Base-by-base conservation (phyloP, 1,139 yeast species). In the Debaryomyces robertsiae region DNA sequence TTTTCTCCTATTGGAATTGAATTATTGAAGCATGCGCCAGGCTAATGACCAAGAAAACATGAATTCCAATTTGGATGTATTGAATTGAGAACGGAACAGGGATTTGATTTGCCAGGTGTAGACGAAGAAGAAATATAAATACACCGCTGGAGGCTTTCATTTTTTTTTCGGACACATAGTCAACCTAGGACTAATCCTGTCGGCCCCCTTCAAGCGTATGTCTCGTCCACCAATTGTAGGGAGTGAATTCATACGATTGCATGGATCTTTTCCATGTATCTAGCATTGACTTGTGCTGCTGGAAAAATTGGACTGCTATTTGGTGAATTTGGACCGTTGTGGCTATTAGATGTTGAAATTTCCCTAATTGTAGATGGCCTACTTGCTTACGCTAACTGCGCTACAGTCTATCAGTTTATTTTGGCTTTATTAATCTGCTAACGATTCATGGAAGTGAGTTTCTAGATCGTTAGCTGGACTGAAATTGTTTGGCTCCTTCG, bases 161-260 rank as follows among this genome's bases (percentile, higher is more conserved):
- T 75, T 84, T 1, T 81, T 81, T 57, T 58, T 79, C 34, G 82
- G 87, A 1, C 63, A 78, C 28, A 63, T 77, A 3, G 77, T 79
- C 6, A 72, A 75, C 5, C 79, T 84, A 53, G 90, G 90, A 2
- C 53, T 82, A 11, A 65, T 77, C 45, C 84, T 2, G 69, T 77
- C 10, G 88, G 89, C 42, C 82, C 81, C n/a, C 69, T 82, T 14
- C 85, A 82, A 55, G 75, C 84, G 1, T 81, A 81, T 55, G 65
- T 82, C 3, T 60, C 77, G 3, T 62, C 66, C 72, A 83, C 55
- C 85, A 81, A 50, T 65, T 83, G 41, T 55, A 60, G 3, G 56
- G 63, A 23, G 55, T 64, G 9, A 57, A 75, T 2, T 67, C 79
- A 2, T 2, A 61, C 77, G 4, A 64, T 81, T 2, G 77, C 85